Evolutionary conservation across 495 filamentous ascomycete species (phyloP).

Genomic region (Hypoxylon lenormandii): DNA sequence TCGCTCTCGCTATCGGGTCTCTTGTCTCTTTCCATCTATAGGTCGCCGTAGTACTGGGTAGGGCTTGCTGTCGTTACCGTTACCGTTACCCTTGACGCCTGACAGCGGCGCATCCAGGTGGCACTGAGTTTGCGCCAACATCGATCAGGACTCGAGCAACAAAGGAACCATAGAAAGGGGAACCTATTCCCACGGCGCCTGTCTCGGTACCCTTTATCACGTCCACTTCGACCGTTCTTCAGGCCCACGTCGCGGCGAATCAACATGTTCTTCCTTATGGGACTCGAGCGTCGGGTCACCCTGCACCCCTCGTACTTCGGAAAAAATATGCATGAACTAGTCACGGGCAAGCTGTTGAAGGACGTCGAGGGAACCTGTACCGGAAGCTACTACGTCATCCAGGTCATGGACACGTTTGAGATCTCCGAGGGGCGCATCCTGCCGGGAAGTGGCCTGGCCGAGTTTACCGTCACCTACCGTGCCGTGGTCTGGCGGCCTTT

Average conservation of each 20-base stretch:
- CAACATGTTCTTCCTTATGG: constrained; percentile 96
- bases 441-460: constrained; percentile 86
- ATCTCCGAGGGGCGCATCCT: constrained; percentile 92
- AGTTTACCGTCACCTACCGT: constrained; percentile 93
- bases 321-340: constrained; percentile 85
- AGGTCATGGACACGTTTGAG: constrained; percentile 92
- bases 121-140: background rate
- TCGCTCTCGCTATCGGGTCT: background rate
- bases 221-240: background rate
- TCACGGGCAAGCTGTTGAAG: constrained; percentile 83
- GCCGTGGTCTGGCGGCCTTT: constrained; percentile 98
- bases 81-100: too few relatives aligned
- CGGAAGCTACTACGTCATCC: constrained; percentile 93
- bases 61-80: background rate
- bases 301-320: constrained; percentile 97
- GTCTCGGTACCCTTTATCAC: background rate
- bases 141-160: background rate
- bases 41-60: background rate
- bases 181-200: background rate
- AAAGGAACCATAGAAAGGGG: background rate
- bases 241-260: constrained; percentile 7
- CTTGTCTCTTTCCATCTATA: background rate
- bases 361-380: constrained; percentile 95
- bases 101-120: background rate
- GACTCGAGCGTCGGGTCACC: constrained; percentile 89